These are phyloP conservation scores for Pecoramyces ruminantium DNA, from an alignment of 192 early-diverging fungal species.

Conservation along the genomic window DNA sequence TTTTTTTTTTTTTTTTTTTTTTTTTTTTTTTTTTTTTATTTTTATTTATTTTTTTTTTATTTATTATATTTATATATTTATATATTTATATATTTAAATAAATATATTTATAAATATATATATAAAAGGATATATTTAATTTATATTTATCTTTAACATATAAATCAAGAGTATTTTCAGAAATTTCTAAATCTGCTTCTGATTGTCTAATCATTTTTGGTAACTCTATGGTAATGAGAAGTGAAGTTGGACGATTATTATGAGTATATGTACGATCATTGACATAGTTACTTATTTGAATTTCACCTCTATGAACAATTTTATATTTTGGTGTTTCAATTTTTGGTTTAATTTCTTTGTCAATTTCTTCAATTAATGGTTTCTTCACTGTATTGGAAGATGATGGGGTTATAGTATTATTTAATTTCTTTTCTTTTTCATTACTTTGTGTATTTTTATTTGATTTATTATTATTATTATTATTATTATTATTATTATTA, in stretches of 20 bases:
- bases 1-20: no score
- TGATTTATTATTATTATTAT: neutral
- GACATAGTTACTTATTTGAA: constrained; percentile 13
- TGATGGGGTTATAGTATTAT: no score
- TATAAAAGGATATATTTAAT: constrained; percentile 6
- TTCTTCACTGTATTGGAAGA: no score
- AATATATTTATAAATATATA: no score
- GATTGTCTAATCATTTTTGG: constrained; percentile 14
- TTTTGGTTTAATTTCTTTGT: neutral
- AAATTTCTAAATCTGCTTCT: constrained; percentile 11
- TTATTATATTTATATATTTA: no score
- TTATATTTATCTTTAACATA: constrained; percentile 12
- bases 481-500: neutral
- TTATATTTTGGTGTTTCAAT: constrained; percentile 12
- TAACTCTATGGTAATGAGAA: constrained; percentile 22
- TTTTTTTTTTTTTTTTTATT: no score
- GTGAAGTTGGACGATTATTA: constrained; percentile 18
- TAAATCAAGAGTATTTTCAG: constrained; percentile 7
- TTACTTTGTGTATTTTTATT: neutral
- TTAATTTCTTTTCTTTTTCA: constrained; percentile 2
- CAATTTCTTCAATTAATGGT: neutral
- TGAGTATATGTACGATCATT: constrained; percentile 7
- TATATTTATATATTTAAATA: no score
- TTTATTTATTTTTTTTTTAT: no score
- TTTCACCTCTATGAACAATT: constrained; percentile 14